These are phyloP conservation scores for Hypoxylon sp. DNA, from an alignment of 2,329 filamentous ascomycete species.

Conservation along the genomic window DNA sequence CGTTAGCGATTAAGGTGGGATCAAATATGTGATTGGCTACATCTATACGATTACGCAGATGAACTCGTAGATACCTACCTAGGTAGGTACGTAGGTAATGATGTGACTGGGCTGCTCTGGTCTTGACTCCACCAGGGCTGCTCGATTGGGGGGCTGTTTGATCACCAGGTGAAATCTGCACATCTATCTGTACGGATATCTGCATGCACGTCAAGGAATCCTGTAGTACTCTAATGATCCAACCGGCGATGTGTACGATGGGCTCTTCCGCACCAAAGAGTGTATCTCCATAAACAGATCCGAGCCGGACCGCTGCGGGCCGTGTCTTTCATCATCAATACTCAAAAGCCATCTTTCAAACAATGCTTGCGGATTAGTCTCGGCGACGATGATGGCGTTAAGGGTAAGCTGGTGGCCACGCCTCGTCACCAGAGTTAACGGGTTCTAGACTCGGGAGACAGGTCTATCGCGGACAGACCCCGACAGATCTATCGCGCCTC, in stretches of 20 bases:
- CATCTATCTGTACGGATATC: background rate
- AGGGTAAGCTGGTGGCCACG: background rate
- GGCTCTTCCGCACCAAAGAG: background rate
- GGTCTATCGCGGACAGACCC: too few species aligned
- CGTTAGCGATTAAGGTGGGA: background rate
- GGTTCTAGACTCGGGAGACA: background rate
- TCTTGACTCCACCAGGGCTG: background rate
- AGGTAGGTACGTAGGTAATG: too few species aligned
- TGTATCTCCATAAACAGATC: background rate
- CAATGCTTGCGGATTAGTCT: background rate
- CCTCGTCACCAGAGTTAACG: background rate
- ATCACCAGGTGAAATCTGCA: background rate
- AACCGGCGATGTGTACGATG: background rate
- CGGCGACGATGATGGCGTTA: background rate
- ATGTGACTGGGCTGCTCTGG: background rate
- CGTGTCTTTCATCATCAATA: background rate
- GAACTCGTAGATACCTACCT: background rate
- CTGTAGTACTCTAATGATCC: background rate
- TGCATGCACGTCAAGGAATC: background rate
- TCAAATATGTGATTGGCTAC: background rate
- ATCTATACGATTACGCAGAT: background rate
- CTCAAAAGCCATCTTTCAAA: background rate
- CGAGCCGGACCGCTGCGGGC: slow-evolving; percentile 1
- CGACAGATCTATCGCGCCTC: background rate
- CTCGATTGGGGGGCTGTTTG: background rate